phyloP scores from a whole-genome alignment of 192 early-diverging fungal genomes.

The Podila minutissima region DNA sequence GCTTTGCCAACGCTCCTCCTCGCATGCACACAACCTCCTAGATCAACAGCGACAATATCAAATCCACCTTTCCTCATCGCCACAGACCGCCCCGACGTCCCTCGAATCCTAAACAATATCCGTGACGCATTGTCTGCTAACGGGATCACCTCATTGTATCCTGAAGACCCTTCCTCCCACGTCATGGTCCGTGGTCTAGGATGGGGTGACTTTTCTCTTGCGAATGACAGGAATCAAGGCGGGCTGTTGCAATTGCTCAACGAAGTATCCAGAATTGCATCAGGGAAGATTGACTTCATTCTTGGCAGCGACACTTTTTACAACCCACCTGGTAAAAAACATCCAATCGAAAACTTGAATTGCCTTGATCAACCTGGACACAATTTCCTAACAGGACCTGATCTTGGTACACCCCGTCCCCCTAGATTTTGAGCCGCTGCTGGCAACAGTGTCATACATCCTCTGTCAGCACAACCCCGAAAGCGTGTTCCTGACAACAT shows the following conservation, averaged over 20 bases:
- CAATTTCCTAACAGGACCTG: not conserved
- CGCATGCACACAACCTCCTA: slow-evolving; percentile 14
- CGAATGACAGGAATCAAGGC: slow-evolving; percentile 7
- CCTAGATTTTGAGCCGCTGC: slow-evolving; percentile 72
- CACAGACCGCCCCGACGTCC: slow-evolving; percentile 53
- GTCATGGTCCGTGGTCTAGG: slow-evolving; percentile 55
- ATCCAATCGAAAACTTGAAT: not conserved
- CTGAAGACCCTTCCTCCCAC: not conserved
- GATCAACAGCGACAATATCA: not conserved
- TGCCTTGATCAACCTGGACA: not conserved
- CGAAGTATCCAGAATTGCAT: slow-evolving; percentile 18
- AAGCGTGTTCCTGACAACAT: slow-evolving; percentile 73
- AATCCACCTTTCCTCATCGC: slow-evolving; percentile 41
- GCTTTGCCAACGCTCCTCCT: slow-evolving; percentile 71
- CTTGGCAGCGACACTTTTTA: slow-evolving; percentile 70
- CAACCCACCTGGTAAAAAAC: slow-evolving; percentile 59
- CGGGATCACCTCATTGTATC: slow-evolving; percentile 19
- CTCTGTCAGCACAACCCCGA: slow-evolving; percentile 61
- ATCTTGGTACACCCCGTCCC: not conserved
- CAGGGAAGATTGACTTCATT: slow-evolving; percentile 54
- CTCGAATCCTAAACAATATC: slow-evolving; percentile 53
- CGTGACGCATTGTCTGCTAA: slow-evolving; percentile 41
- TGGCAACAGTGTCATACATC: slow-evolving; percentile 69
- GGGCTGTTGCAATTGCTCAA: slow-evolving; percentile 52
- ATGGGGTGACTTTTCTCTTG: slow-evolving; percentile 57